Evolutionary conservation across 2,329 filamentous ascomycete species (phyloP).

Genomic region (Pezicula neosporulosa): DNA sequence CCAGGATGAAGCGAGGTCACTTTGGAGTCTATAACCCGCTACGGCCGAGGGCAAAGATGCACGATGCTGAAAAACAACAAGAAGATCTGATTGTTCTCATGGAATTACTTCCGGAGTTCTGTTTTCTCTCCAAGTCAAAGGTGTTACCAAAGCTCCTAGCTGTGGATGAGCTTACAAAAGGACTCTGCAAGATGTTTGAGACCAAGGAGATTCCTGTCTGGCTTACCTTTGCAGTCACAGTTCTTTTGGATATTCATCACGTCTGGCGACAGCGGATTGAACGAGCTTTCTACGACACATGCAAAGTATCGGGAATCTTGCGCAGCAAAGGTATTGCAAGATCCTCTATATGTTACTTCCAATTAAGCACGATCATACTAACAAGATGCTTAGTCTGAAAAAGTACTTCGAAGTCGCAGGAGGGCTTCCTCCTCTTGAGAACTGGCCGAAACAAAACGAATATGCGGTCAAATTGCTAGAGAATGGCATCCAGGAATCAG

Average conservation of each 20-base stretch:
- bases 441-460: constrained; percentile 2
- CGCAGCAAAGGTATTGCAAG: too few relatives aligned
- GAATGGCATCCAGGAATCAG: neutral
- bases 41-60: constrained; percentile 1
- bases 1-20: constrained; percentile 3
- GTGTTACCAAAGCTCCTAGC: neutral
- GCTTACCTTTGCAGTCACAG: constrained; percentile 11
- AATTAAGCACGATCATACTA: neutral
- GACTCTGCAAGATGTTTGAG: constrained; percentile 1
- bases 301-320: too few relatives aligned
- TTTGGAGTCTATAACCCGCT: constrained; percentile 6
- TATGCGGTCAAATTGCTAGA: neutral
- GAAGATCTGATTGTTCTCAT: neutral
- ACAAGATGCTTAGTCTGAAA: neutral
- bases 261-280: neutral
- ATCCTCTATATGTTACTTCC: neutral
- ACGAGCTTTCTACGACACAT: neutral
- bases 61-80: neutral
- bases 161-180: constrained; percentile 7
- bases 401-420: constrained; percentile 2
- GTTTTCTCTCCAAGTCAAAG: neutral
- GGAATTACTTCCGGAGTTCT: neutral
- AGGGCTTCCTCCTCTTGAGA: neutral
- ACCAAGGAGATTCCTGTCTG: constrained; percentile 9
- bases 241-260: constrained; percentile 10